Percentiles rank a stretch among this genome's conserved stretches.
phyloP scores from a whole-genome alignment of 164 flowering plant genomes.

The Dillenia suffruticosa region DNA sequence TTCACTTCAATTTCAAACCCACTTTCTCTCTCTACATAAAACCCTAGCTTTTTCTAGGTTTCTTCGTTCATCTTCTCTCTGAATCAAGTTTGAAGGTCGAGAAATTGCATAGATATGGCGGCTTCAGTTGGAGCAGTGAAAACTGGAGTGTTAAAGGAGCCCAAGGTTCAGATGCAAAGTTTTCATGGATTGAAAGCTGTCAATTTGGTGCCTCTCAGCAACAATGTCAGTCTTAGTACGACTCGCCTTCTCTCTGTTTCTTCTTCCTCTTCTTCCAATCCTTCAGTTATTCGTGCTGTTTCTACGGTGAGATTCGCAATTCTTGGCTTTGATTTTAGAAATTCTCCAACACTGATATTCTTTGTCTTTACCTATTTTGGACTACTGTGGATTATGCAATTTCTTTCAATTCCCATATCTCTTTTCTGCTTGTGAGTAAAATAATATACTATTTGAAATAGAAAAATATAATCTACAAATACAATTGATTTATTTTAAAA shows the following conservation, averaged over 20 bases:
- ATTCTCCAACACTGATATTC: background rate
- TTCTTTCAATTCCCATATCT: background rate
- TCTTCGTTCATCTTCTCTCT: too few species aligned
- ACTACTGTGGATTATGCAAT: background rate
- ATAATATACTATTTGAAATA: background rate
- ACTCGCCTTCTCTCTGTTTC: background rate
- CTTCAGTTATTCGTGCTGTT: conserved; percentile 50
- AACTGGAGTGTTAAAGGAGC: conserved; percentile 33
- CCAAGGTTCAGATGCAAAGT: conserved; percentile 39
- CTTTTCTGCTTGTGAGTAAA: background rate
- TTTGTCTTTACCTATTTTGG: background rate
- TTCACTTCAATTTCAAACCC: too few species aligned
- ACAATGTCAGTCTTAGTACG: background rate
- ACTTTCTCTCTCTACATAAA: too few species aligned
- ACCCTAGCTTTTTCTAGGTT: too few species aligned
- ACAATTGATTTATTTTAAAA: too few species aligned
- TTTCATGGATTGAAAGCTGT: conserved; percentile 51
- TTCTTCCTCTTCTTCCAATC: conserved; percentile 13
- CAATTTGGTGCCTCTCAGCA: conserved; percentile 22
- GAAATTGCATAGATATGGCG: conserved; percentile 27
- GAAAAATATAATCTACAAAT: too few species aligned
- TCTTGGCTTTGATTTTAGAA: too few species aligned
- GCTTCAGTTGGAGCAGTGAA: conserved; percentile 59
- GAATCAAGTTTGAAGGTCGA: too few species aligned
- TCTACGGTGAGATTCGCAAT: conserved; percentile 41